Evolutionary conservation across 2,329 filamentous ascomycete genomes (phyloP).

Genomic region (Fusarium keratoplasticum): DNA sequence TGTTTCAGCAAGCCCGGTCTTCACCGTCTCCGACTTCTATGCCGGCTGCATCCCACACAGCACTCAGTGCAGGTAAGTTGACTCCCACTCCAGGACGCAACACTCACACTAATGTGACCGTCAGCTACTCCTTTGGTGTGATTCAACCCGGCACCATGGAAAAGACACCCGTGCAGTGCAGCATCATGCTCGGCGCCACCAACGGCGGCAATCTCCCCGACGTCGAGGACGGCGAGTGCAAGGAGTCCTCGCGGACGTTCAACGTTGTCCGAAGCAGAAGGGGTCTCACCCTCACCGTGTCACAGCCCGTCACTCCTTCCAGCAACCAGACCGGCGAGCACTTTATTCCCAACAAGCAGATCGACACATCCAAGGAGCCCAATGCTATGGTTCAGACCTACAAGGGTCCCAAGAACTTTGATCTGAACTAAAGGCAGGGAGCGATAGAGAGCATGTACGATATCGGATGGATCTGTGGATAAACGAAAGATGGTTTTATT

Average conservation of each 20-base stretch:
- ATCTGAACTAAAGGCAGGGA: not conserved
- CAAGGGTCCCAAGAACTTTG: slow-evolving; percentile 40
- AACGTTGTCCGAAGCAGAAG: slow-evolving; percentile 35
- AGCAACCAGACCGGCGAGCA: slow-evolving; percentile 43
- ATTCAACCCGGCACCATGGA: slow-evolving; percentile 40
- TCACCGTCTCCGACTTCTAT: slow-evolving; percentile 20
- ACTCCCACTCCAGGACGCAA: not conserved
- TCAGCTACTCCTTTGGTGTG: slow-evolving; percentile 29
- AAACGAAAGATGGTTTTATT: not conserved
- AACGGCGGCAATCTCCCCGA: slow-evolving; percentile 44
- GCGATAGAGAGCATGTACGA: not conserved
- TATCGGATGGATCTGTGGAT: not conserved
- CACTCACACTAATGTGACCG: fast-evolving
- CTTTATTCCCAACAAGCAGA: slow-evolving; percentile 42
- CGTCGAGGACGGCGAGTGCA: slow-evolving; percentile 45
- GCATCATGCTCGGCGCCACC: slow-evolving; percentile 29
- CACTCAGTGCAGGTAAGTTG: slow-evolving; percentile 22
- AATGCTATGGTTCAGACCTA: slow-evolving; percentile 47
- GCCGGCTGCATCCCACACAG: slow-evolving; percentile 23
- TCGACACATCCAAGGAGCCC: slow-evolving; percentile 34
- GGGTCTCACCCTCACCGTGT: slow-evolving; percentile 44
- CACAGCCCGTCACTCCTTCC: slow-evolving; percentile 42
- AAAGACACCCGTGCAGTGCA: slow-evolving; percentile 41
- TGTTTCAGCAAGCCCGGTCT: slow-evolving; percentile 7
- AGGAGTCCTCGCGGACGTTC: slow-evolving; percentile 46